Percentiles rank a stretch among this genome's conserved stretches.
Evolutionary conservation across 768 basidiomycete genomes (phyloP).

Genomic region (Suillus fuscotomentosus): DNA sequence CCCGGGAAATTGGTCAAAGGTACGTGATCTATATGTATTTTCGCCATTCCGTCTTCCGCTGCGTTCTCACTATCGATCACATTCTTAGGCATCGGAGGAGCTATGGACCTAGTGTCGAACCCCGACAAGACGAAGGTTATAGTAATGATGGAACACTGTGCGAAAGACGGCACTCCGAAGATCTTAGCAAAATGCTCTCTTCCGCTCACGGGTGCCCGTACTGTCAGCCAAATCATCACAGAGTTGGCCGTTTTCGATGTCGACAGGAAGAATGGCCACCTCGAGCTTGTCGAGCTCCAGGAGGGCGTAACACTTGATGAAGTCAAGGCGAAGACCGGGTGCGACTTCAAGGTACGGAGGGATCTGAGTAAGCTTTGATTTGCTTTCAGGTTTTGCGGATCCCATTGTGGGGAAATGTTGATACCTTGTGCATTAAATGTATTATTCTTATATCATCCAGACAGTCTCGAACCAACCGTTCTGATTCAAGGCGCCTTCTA

Average conservation of each 20-base stretch:
- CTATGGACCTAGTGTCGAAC: constrained; percentile 96
- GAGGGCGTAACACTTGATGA: constrained; percentile 83
- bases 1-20: constrained; percentile 91
- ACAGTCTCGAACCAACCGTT: neutral
- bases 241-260: constrained; percentile 91
- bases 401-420: neutral
- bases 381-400: constrained; percentile 11
- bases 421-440: constrained; percentile 1
- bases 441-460: neutral
- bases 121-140: constrained; percentile 94
- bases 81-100: constrained; percentile 81
- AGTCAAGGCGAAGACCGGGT: constrained; percentile 83
- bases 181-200: constrained; percentile 78
- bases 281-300: constrained; percentile 79
- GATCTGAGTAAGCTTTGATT: constrained; percentile 48
- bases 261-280: constrained; percentile 67
- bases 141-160: constrained; percentile 86
- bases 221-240: constrained; percentile 90
- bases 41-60: neutral
- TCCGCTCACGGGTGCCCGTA: constrained; percentile 84
- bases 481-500: neutral
- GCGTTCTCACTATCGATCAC: constrained; percentile 11
- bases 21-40: constrained; percentile 15
- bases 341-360: constrained; percentile 66
- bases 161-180: constrained; percentile 88